A percentile compares a stretch with the other conserved stretches of the same genome.
These are phyloP conservation scores for Solanum aculeatissimum DNA, from an alignment of 305 asterid species.

Conservation along the genomic window DNA sequence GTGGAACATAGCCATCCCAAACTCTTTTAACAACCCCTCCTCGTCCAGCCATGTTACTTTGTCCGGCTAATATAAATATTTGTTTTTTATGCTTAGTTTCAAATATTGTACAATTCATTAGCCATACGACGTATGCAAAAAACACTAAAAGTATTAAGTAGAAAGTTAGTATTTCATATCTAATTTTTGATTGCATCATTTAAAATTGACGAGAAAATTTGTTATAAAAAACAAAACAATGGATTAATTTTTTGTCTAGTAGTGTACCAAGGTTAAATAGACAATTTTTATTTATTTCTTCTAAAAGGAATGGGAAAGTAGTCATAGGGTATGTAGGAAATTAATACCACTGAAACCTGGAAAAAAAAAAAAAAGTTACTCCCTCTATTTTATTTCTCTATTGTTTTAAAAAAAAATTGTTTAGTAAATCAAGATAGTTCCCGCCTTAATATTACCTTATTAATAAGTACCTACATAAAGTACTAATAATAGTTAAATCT, in stretches of 20 bases:
- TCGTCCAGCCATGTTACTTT: conserved; percentile 7
- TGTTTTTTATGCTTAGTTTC: background rate
- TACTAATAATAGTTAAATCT: background rate
- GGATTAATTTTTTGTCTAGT: background rate
- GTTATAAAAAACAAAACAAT: background rate
- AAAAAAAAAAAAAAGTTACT: background rate
- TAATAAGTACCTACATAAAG: background rate
- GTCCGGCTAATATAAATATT: conserved; percentile 2
- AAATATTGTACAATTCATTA: background rate
- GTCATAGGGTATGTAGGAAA: background rate
- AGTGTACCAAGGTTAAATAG: background rate
- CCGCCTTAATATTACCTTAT: no score
- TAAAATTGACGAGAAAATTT: background rate
- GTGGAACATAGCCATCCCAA: background rate
- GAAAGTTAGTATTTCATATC: background rate
- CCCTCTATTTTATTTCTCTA: background rate
- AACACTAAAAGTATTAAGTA: background rate
- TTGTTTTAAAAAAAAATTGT: background rate
- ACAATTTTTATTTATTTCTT: background rate
- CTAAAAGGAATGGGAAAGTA: background rate
- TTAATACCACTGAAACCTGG: background rate
- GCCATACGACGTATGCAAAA: background rate
- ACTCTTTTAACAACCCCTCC: background rate
- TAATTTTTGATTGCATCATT: background rate
- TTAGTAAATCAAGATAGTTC: background rate